phyloP scores from a whole-genome alignment of 164 flowering plant genomes.

The Chimonanthus salicifolius region DNA sequence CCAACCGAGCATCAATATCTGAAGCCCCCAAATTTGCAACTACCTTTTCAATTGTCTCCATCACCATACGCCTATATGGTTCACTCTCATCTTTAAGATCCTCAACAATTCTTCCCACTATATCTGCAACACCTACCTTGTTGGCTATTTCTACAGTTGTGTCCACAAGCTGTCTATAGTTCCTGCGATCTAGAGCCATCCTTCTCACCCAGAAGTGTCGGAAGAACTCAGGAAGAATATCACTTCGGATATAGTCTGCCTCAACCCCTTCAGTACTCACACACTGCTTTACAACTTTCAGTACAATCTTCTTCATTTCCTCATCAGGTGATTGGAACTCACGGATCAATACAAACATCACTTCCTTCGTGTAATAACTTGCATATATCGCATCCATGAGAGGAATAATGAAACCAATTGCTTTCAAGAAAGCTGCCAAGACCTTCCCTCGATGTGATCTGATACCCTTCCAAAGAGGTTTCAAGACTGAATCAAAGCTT shows the following conservation, averaged over 20 bases:
- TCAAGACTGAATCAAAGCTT: constrained; percentile 94
- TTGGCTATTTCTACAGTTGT: constrained; percentile 98
- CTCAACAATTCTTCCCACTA: constrained; percentile 90
- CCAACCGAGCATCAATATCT: constrained; percentile 90
- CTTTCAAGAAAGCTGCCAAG: constrained; percentile 93
- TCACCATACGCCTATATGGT: constrained; percentile 97
- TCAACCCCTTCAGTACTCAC: constrained; percentile 98
- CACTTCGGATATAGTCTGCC: constrained; percentile 79
- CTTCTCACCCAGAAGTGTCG: constrained; percentile 93
- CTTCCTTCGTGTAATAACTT: constrained; percentile 95
- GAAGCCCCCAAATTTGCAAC: constrained; percentile 91
- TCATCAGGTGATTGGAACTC: constrained; percentile 99
- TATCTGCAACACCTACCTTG: constrained; percentile 95
- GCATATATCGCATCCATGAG: constrained; percentile 97
- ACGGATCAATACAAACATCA: constrained; percentile 82
- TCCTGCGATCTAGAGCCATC: constrained; percentile 95
- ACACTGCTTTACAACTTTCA: constrained; percentile 97
- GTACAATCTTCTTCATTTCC: constrained; percentile 98
- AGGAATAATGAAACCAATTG: constrained; percentile 96
- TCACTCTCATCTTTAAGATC: constrained; percentile 99
- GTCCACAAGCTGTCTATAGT: constrained; percentile 91
- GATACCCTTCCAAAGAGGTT: constrained; percentile 99
- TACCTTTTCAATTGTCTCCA: constrained; percentile 99
- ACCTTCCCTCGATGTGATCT: constrained; percentile 97
- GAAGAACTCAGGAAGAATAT: constrained; percentile 92